Conservation (phyloP, 352 stramenopile species). For the Bremia lactucae region DNA sequence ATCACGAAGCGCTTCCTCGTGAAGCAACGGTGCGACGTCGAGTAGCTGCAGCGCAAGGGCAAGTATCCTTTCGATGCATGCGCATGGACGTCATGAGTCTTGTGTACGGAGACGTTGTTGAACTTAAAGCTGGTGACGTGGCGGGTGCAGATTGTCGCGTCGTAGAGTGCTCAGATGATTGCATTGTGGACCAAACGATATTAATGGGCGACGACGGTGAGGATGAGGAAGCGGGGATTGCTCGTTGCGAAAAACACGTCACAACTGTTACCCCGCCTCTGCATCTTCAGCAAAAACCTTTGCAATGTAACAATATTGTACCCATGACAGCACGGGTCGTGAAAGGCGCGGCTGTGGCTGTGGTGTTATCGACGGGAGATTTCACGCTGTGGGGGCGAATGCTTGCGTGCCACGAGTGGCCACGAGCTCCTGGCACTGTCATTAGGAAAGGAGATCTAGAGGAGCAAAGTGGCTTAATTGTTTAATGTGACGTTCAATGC, state of each 20-base stretch:
- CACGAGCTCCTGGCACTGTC: conserved; percentile 9
- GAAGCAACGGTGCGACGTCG: conserved; percentile 82
- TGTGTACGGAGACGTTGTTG: conserved; percentile 88
- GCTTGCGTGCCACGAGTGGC: conserved; percentile 51
- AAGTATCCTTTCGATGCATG: conserved; percentile 50
- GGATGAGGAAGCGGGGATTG: conserved; percentile 19
- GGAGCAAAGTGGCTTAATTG: conserved; percentile 24
- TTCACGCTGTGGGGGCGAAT: conserved; percentile 59
- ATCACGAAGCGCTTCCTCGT: conserved; percentile 71
- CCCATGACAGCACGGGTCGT: conserved; percentile 53
- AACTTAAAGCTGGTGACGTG: conserved; percentile 80
- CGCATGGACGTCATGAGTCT: conserved; percentile 87
- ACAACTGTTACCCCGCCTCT: conserved; percentile 9
- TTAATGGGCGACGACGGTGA: conserved; percentile 24
- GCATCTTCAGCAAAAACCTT: conserved; percentile 17
- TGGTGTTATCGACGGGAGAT: conserved; percentile 70
- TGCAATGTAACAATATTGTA: conserved; percentile 56
- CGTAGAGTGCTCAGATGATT: conserved; percentile 69
- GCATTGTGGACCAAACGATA: conserved; percentile 49
- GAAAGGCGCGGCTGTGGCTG: conserved; percentile 38
- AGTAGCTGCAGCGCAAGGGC: conserved; percentile 7
- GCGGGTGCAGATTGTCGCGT: conserved; percentile 85
- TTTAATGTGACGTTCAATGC: conserved; percentile 14
- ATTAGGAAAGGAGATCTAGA: conserved; percentile 8
- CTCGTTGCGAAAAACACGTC: conserved; percentile 27